Evolutionary conservation across 345 rosid genomes (phyloP).

Genomic region (Dipteronia sinensis): DNA sequence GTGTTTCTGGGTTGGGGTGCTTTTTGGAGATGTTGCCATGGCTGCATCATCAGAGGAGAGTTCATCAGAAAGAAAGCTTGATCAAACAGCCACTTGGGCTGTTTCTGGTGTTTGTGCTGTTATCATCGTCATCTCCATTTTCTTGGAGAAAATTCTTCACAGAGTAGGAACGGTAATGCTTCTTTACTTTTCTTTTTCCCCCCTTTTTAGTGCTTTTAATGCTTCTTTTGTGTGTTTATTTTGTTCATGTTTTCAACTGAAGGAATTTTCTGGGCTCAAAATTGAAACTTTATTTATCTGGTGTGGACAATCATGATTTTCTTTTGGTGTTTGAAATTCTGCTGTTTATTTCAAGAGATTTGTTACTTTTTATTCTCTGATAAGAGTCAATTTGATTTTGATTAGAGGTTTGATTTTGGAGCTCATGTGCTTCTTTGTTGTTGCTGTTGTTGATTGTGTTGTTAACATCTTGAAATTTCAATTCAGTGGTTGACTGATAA

Average conservation of each 20-base stretch:
- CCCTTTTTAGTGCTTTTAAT: background rate
- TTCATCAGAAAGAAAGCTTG: constrained; percentile 48
- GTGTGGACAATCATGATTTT: background rate
- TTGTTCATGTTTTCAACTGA: background rate
- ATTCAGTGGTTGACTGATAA: constrained; percentile 74
- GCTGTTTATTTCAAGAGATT: background rate
- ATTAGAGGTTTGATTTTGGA: constrained; percentile 4
- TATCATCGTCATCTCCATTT: constrained; percentile 73
- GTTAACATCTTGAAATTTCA: background rate
- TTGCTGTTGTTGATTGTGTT: background rate
- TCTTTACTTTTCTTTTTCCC: background rate
- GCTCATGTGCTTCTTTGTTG: background rate
- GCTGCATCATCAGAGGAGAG: constrained; percentile 31
- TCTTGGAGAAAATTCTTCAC: constrained; percentile 71
- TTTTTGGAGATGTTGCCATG: constrained; percentile 28
- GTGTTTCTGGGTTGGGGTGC: constrained; percentile 22
- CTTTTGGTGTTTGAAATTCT: background rate
- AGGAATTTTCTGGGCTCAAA: background rate
- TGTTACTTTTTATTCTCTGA: background rate
- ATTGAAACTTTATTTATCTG: too few species aligned
- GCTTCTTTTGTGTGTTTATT: background rate
- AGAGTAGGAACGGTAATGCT: constrained; percentile 59
- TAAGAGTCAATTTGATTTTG: background rate
- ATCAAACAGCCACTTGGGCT: constrained; percentile 97
- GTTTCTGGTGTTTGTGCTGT: constrained; percentile 79